These are phyloP conservation scores for Lumnitzera littorea DNA, from an alignment of 345 rosid species.

Conservation along the genomic window DNA sequence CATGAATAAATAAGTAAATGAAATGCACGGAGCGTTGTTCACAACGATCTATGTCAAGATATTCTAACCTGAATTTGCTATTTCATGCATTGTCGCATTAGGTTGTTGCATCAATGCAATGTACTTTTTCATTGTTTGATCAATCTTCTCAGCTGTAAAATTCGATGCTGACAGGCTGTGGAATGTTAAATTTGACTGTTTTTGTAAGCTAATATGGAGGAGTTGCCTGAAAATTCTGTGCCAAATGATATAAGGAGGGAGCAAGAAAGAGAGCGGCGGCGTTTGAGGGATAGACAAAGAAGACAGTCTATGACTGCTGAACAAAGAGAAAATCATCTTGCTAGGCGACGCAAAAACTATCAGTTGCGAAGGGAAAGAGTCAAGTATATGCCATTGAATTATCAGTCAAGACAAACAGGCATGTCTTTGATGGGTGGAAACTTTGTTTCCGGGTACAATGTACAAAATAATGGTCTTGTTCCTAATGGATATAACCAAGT, in stretches of 20 bases:
- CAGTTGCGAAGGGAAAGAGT: slow-evolving; percentile 70
- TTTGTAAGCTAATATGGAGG: slow-evolving; percentile 18
- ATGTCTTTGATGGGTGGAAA: slow-evolving; percentile 12
- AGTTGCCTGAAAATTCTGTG: slow-evolving; percentile 29
- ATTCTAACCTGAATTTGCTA: too few species aligned
- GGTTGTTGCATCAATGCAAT: too few species aligned
- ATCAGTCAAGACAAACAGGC: slow-evolving; percentile 22
- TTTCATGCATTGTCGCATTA: too few species aligned
- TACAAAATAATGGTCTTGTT: slow-evolving; percentile 12
- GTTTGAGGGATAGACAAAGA: slow-evolving; percentile 75
- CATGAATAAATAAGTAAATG: too few species aligned
- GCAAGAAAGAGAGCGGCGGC: slow-evolving; percentile 75
- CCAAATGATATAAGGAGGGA: slow-evolving; percentile 46
- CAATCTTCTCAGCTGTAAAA: too few species aligned
- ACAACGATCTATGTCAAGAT: too few species aligned
- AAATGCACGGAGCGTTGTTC: too few species aligned
- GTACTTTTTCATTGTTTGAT: too few species aligned
- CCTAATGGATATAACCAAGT: slow-evolving; percentile 16
- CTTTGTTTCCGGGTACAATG: slow-evolving; percentile 24
- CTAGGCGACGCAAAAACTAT: slow-evolving; percentile 82
- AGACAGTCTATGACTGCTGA: slow-evolving; percentile 83
- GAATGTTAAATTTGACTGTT: too few species aligned
- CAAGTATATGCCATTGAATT: slow-evolving; percentile 27
- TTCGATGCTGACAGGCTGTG: too few species aligned
- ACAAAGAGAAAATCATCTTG: slow-evolving; percentile 85